Conservation (phyloP, 179 eudicot species). For the Vitellaria paradoxa region DNA sequence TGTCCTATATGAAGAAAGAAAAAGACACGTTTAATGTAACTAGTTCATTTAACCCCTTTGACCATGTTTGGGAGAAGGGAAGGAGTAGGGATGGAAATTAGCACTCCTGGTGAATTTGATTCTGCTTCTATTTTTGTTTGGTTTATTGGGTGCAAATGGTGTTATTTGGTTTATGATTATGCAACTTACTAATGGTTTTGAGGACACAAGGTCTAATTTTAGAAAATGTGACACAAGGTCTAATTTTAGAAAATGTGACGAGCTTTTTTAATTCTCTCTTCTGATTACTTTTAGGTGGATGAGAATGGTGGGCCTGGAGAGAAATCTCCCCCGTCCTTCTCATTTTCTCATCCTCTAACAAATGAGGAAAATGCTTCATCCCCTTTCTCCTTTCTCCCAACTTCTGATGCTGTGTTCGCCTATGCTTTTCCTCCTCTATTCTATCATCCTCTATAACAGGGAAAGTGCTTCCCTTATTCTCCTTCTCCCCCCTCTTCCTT, state of each 20-base stretch:
- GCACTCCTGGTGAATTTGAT: background rate
- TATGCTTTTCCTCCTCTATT: background rate
- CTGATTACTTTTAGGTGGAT: background rate
- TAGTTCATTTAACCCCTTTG: background rate
- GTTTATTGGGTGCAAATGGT: background rate
- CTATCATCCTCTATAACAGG: background rate
- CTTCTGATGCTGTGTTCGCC: no score
- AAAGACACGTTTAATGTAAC: no score
- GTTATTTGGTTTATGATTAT: background rate
- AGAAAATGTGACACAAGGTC: no score
- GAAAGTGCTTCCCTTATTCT: background rate
- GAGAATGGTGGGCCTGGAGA: background rate
- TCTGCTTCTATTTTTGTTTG: background rate
- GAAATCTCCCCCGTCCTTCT: background rate
- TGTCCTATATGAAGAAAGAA: no score
- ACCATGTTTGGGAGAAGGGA: background rate
- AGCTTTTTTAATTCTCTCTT: background rate
- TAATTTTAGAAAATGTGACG: no score
- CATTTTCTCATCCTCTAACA: no score
- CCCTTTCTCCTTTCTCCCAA: no score
- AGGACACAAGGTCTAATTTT: no score
- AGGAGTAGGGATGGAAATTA: background rate
- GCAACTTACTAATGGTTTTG: background rate
- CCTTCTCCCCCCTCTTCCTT: background rate
- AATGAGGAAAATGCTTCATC: no score